A percentile compares a stretch with the other conserved stretches of the same genome.
Evolutionary conservation across 331 rosid species (phyloP).

Genomic region (Acacia pycnantha): DNA sequence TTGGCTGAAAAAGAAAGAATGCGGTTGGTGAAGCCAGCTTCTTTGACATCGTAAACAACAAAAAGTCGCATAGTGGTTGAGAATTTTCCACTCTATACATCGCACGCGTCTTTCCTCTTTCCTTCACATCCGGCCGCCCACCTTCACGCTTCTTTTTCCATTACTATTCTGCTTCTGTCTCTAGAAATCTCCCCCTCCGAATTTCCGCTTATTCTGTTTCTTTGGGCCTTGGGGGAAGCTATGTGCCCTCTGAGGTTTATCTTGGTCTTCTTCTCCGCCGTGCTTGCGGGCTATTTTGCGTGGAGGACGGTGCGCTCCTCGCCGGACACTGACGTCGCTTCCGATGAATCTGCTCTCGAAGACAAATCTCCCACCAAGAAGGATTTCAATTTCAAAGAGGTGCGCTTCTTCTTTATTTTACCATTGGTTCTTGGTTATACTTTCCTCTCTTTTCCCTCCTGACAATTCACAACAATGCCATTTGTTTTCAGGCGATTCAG

Average conservation of each 20-base stretch:
- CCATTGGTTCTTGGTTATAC: neutral
- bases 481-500: slow-evolving; percentile 48
- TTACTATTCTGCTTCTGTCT: neutral
- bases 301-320: slow-evolving; percentile 61
- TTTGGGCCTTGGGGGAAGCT: neutral
- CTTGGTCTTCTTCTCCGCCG: slow-evolving; percentile 77
- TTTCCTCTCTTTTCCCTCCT: neutral
- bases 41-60: slow-evolving; percentile 34
- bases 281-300: slow-evolving; percentile 64
- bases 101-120: slow-evolving; percentile 23
- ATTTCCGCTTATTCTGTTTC: neutral
- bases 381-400: slow-evolving; percentile 40
- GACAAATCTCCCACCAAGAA: slow-evolving; percentile 24
- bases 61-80: slow-evolving; percentile 30
- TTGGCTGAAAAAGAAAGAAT: neutral
- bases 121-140: neutral
- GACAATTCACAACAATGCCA: slow-evolving; percentile 1
- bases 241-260: slow-evolving; percentile 83
- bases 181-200: neutral
- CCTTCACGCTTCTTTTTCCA: slow-evolving; percentile 18
- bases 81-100: slow-evolving; percentile 3
- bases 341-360: slow-evolving; percentile 30
- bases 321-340: slow-evolving; percentile 19
- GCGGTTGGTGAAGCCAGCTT: neutral
- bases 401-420: neutral